Base-by-base conservation (phyloP, 2,329 filamentous ascomycete species). In the Talaromyces sp. region DNA sequence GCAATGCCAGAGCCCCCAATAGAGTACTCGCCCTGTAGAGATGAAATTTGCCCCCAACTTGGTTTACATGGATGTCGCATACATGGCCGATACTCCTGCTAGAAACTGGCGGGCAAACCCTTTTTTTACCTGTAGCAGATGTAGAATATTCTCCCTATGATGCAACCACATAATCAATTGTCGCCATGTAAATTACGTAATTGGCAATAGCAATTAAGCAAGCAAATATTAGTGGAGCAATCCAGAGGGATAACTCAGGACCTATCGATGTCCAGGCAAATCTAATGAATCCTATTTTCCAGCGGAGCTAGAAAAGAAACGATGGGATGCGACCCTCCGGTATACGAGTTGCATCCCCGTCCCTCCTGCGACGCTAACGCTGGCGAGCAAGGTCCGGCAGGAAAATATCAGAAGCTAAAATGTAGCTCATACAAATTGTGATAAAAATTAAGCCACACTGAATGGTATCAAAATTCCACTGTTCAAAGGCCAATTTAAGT, bases 61-160 rank as follows among this genome's bases (percentile, higher is more conserved):
- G 57, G 77, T 72, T 75, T 87, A 88, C 76, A 89, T 87, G 0
- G 89, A 89, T 0, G 84, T 84, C 0, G 89, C 86, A 15, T 88
- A 89, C 59, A 91, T 81, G 0, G 89, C 90, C 1, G 91, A 84
- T 9, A 91, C 82, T 75, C 90, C 90, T 1, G 90, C 90, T 0
- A 92, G 79, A 76, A 92, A 88, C 72, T 92, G 90, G 69, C 90
- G 84, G 2, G 89, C 84, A 78, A 89, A 91, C 1, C 89, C 90
- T 68, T 92, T 92, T 92, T 22, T 90, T 90, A 47, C 90, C 90
- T 0, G 90, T 92, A 0, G 90, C 90, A 0, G 89, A 91, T 1
- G 90, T 89, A 2, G 89, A 86, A 73, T 91, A 92, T 0, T 86
- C 45, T 0, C 87, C 87, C 70, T 90, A 90, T 0, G 86, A 83